Percentiles rank a stretch among this genome's conserved stretches.
These are phyloP conservation scores for Geranium rotundifolium DNA, from an alignment of 345 rosid genomes.

Conservation along the genomic window DNA sequence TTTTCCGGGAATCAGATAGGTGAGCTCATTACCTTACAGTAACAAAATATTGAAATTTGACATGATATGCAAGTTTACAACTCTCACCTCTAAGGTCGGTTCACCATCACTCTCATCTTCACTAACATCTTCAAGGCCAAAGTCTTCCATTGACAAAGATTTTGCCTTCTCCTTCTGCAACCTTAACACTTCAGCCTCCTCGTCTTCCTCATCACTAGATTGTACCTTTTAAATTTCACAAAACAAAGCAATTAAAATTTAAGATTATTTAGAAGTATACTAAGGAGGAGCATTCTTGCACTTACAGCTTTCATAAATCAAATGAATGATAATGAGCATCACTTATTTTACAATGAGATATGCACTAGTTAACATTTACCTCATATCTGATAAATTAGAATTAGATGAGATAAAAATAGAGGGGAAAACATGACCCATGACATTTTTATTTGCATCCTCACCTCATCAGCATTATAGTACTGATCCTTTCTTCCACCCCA, in stretches of 20 bases:
- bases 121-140: constrained; percentile 50
- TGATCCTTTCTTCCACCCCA: constrained; percentile 43
- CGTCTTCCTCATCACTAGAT: constrained; percentile 79
- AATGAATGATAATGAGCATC: not conserved
- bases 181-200: constrained; percentile 55
- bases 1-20: not conserved
- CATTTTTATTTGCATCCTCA: constrained; percentile 8
- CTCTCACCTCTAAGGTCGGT: constrained; percentile 59
- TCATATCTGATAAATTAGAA: not conserved
- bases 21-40: constrained; percentile 2
- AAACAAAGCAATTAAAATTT: not conserved
- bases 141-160: constrained; percentile 50
- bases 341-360: not conserved
- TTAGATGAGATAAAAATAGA: not conserved
- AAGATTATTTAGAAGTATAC: not conserved
- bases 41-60: constrained; percentile 7
- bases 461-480: constrained; percentile 56
- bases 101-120: constrained; percentile 44
- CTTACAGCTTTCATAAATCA: not conserved
- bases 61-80: not conserved
- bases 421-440: not conserved
- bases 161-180: constrained; percentile 36
- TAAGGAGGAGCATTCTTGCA: not conserved
- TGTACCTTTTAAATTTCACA: constrained; percentile 28
- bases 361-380: not conserved